These are phyloP conservation scores for Lentinula guzmanii DNA, from an alignment of 768 basidiomycete genomes.

Conservation along the genomic window DNA sequence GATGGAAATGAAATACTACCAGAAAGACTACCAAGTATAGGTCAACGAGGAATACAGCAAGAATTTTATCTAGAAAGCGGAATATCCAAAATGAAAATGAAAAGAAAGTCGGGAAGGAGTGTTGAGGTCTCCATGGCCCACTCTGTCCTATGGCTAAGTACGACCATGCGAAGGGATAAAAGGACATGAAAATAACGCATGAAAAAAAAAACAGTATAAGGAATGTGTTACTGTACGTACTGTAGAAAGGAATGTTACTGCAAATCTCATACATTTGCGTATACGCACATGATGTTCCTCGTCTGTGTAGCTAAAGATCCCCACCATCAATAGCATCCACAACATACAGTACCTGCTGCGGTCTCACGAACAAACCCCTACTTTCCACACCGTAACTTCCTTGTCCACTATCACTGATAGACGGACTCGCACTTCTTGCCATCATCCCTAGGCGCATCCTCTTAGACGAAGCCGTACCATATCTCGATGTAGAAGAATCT, in stretches of 20 bases:
- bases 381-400: constrained; percentile 41
- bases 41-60: background rate
- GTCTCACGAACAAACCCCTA: constrained; percentile 76
- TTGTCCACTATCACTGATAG: constrained; percentile 47
- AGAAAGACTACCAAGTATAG: background rate
- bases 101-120: background rate
- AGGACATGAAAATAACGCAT: too few relatives aligned
- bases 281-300: background rate
- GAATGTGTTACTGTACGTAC: too few relatives aligned
- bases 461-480: constrained; percentile 31
- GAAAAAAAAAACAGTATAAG: too few relatives aligned
- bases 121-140: background rate
- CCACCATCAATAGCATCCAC: constrained; percentile 71
- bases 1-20: background rate
- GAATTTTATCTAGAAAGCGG: background rate
- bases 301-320: background rate
- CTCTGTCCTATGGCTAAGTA: too few relatives aligned
- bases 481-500: constrained; percentile 13
- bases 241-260: background rate
- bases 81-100: background rate
- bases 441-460: constrained; percentile 58
- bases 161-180: background rate
- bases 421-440: constrained; percentile 62
- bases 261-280: background rate
- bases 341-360: constrained; percentile 83